phyloP scores from a whole-genome alignment of 2,329 filamentous ascomycete genomes.

The Graphiopsis chlorocephala region DNA sequence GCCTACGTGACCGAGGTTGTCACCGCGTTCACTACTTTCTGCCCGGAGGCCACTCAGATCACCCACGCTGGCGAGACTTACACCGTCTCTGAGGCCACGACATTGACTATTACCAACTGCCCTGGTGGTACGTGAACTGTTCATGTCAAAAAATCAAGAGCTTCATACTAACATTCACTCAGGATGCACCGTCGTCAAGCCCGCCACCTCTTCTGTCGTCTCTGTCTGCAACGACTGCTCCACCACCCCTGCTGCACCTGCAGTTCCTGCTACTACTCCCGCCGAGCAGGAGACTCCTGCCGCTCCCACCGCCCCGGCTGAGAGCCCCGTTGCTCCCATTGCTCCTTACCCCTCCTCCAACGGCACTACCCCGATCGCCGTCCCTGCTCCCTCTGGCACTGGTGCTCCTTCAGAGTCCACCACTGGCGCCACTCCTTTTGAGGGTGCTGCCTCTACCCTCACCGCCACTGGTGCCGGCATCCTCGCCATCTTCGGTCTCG shows the following conservation, averaged over 20 bases:
- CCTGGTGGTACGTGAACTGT: slow-evolving; percentile 18
- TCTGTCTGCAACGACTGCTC: slow-evolving; percentile 16
- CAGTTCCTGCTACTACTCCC: slow-evolving; percentile 8
- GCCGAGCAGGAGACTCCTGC: slow-evolving; percentile 2
- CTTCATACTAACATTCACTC: not conserved
- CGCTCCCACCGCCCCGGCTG: slow-evolving; percentile 9
- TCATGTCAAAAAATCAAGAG: not conserved
- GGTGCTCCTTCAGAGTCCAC: slow-evolving; percentile 19
- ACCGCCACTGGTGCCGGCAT: slow-evolving; percentile 50
- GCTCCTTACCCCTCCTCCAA: slow-evolving; percentile 28
- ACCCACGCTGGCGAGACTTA: slow-evolving; percentile 27
- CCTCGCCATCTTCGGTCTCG: slow-evolving; percentile 52
- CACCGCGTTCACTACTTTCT: slow-evolving; percentile 35
- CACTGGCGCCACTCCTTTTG: slow-evolving; percentile 40
- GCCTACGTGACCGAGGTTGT: slow-evolving; percentile 33
- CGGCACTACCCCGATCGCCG: slow-evolving; percentile 16
- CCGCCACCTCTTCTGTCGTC: slow-evolving; percentile 51
- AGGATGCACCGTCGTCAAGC: slow-evolving; percentile 48
- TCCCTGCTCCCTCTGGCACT: slow-evolving; percentile 16
- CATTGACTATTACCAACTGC: slow-evolving; percentile 30
- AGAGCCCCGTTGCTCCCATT: slow-evolving; percentile 8
- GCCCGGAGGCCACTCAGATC: slow-evolving; percentile 30
- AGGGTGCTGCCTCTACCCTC: slow-evolving; percentile 52
- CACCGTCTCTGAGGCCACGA: slow-evolving; percentile 26
- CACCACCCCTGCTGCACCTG: slow-evolving; percentile 16